A percentile compares a stretch with the other conserved stretches of the same genome.
These are phyloP conservation scores for Umbilicus rupestris DNA, from an alignment of 164 flowering plant genomes.

Conservation along the genomic window DNA sequence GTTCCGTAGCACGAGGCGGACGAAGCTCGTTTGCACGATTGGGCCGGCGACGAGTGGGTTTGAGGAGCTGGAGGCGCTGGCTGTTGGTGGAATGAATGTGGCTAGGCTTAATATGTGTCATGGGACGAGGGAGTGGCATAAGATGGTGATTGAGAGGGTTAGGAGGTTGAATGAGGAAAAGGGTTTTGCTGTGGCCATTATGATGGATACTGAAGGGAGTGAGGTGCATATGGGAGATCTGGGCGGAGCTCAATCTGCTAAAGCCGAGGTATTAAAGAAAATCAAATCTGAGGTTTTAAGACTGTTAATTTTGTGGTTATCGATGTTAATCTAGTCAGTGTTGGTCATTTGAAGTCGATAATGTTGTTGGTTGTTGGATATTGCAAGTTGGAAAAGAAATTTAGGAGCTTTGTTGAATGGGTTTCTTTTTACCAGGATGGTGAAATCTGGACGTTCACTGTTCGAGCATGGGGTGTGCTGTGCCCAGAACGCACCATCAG, in stretches of 20 bases:
- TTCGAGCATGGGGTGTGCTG: slow-evolving; percentile 60
- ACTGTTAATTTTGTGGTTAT: background rate
- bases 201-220: slow-evolving; percentile 99
- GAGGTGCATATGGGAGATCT: slow-evolving; percentile 98
- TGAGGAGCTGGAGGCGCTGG: slow-evolving; percentile 81
- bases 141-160: slow-evolving; percentile 51
- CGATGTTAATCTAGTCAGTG: too few species aligned
- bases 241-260: slow-evolving; percentile 61
- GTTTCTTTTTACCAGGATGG: slow-evolving; percentile 60
- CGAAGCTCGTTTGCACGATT: slow-evolving; percentile 58
- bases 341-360: background rate
- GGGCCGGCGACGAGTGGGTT: slow-evolving; percentile 65
- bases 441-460: slow-evolving; percentile 90
- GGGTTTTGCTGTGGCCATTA: slow-evolving; percentile 84
- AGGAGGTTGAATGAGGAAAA: slow-evolving; percentile 76
- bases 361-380: background rate
- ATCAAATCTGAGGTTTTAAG: background rate
- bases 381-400: background rate
- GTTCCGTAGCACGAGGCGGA: slow-evolving; percentile 54
- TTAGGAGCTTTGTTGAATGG: background rate
- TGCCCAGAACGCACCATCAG: slow-evolving; percentile 78
- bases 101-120: slow-evolving; percentile 93
- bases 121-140: slow-evolving; percentile 86
- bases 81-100: slow-evolving; percentile 92
- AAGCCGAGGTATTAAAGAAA: slow-evolving; percentile 58